Evolutionary conservation across 768 basidiomycete genomes (phyloP), one percentile per base, ranked within the genome.

Genomic region (Mycena haematopus): DNA sequence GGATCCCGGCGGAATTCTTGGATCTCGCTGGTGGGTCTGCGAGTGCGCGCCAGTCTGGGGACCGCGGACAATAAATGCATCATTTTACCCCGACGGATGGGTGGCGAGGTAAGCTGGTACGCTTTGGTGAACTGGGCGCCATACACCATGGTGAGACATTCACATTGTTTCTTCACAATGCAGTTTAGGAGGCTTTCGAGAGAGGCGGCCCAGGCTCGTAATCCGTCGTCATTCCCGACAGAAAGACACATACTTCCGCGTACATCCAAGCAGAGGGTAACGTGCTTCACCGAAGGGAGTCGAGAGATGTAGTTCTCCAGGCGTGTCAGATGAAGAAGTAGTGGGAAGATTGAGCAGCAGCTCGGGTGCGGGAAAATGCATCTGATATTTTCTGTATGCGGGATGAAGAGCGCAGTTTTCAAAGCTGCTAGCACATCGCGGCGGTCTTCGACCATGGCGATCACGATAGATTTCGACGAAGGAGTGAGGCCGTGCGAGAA

Each of bases 301-400:
- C 21, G 31, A 6, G 31, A 52, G 35, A 52, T 36, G 21, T 36
- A 52, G 21, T 38, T 38, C 35, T 52, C 13, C 1, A 54, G 9
- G 0, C 60, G 47, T 25, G 8, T 9, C 1, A 62, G 40, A 24
- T 54, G 52, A 0, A 6, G 4, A 6, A 62, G 54, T 8, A 62
- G 1, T 5, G 60, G 60, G 22, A 25, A 8, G 6, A 62, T 56
- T 3, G 49, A 40, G 9, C 22, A 25, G 54, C 54, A 56, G 40
- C 29, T 44, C 11, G 54, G 47, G 33, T 62, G 54, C 15, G 60
- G 54, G 13, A 62, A 44, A 38, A 52, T 42, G 54, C 36, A 62
- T 2, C 14, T 55, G 6, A 62, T 21, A 7, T 24, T 1, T 10
- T 50, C 40, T 9, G 27, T 22, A 2, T 15, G 11, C 7, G 45